Base-by-base conservation (phyloP, 441 rosid species). In the Gossypium aridum region DNA sequence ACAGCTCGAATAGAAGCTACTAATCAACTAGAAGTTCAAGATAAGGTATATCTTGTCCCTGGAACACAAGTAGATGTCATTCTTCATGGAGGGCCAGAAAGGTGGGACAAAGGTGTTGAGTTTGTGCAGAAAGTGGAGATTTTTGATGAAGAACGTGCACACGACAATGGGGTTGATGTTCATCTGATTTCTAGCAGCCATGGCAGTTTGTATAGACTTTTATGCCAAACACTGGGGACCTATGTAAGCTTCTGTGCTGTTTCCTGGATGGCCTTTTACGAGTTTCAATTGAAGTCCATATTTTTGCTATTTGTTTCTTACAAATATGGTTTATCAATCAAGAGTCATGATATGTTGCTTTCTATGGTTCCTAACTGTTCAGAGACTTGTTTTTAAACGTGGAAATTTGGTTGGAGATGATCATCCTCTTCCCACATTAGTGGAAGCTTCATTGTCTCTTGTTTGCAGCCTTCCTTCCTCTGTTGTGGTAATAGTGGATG, bases 11-110 rank as follows among this genome's bases (percentile, higher is more conserved):
- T 77, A 14, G 90, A 86, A 78, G 82, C 85, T 80, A 78, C 74
- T 83, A 70, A 71, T 77, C 84, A 84, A 39, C 72, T 82, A 62
- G 89, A 87, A 77, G 83, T 68, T 79, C 71, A 81, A 80, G 80
- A 85, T 82, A 86, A 80, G 81, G 62, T 95, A 75, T 84, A 85
- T 85, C 99, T 96, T 86, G 92, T 83, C 75, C 98, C 98, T 64
- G 94, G 95, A 85, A 87, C 99, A 57, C 84, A 89, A 76, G 76
- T 92, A 70, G 97, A 93, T 80, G 82, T 92, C 37, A 75, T 81
- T 83, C 88, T 90, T 79, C 76, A 80, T 64, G 99, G 98, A 79
- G 99, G 99, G 77, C 99, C 99, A 79, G 94, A 90, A 80, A 84
- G 71, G 71, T 93, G 99, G 99, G 93, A 71, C 61, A 83, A 83